A percentile compares a stretch with the other conserved stretches of the same genome.
Evolutionary conservation across 2,329 filamentous ascomycete species (phyloP).

Genomic region (Phaeoacremonium minimum): DNA sequence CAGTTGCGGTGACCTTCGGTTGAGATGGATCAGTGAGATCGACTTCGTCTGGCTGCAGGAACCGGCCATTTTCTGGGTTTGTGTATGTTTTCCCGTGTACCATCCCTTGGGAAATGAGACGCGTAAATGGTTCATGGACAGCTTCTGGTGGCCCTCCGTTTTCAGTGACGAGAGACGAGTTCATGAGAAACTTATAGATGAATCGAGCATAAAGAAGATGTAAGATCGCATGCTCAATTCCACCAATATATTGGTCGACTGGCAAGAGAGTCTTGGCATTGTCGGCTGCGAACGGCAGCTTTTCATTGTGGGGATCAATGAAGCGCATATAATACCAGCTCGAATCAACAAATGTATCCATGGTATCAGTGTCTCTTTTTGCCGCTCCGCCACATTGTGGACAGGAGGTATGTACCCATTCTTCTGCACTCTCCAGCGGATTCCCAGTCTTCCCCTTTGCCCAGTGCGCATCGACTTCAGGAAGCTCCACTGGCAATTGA

Average conservation of each 20-base stretch:
- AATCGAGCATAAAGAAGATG: constrained; percentile 88
- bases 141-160: constrained; percentile 20
- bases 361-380: constrained; percentile 84
- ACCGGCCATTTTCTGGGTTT: constrained; percentile 69
- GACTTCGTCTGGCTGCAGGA: constrained; percentile 73
- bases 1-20: constrained; percentile 60
- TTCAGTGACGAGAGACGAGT: constrained; percentile 42
- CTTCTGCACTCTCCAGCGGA: constrained; percentile 65
- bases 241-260: constrained; percentile 85
- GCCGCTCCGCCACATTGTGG: constrained; percentile 68
- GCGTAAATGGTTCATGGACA: constrained; percentile 71
- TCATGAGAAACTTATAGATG: constrained; percentile 79
- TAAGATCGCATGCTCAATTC: constrained; percentile 85
- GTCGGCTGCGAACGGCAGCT: constrained; percentile 57
- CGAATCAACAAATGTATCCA: constrained; percentile 95
- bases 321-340: constrained; percentile 92
- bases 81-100: constrained; percentile 83
- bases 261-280: constrained; percentile 57
- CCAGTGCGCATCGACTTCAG: constrained; percentile 65
- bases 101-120: constrained; percentile 88
- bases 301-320: constrained; percentile 62
- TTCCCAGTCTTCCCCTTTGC: constrained; percentile 68
- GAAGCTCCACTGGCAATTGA: constrained; percentile 73
- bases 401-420: constrained; percentile 73
- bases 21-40: constrained; percentile 52